Conservation (phyloP, 2,329 filamentous ascomycete species). For the Phymatotrichopsis omnivora region DNA sequence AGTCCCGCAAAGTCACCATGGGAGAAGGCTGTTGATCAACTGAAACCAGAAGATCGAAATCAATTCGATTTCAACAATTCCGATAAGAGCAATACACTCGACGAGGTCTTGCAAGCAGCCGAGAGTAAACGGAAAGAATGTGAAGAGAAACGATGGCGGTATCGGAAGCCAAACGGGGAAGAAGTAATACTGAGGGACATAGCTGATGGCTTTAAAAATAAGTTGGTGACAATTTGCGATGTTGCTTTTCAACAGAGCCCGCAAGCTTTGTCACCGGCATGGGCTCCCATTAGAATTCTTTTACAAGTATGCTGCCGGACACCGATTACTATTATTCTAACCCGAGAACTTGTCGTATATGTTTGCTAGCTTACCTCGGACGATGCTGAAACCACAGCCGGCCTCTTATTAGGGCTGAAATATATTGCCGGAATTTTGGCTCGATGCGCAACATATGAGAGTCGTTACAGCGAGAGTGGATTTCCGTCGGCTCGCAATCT, state of each 20-base stretch:
- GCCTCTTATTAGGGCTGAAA: conserved; percentile 10
- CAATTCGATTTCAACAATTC: neutral
- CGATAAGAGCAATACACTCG: neutral
- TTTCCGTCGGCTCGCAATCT: neutral
- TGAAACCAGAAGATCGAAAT: neutral
- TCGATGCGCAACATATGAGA: conserved; percentile 22
- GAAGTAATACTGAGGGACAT: conserved; percentile 8
- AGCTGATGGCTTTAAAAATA: conserved; percentile 28
- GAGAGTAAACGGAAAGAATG: neutral
- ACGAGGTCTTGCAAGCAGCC: neutral
- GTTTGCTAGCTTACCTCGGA: neutral
- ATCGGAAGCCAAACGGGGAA: neutral
- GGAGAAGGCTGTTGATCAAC: neutral
- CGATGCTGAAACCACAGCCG: conserved; percentile 13
- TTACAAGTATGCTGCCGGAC: conserved; percentile 22
- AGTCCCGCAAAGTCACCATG: no score
- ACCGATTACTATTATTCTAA: conserved; percentile 1
- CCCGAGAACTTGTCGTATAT: no score
- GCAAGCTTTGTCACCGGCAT: conserved; percentile 29
- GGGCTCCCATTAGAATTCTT: conserved; percentile 30
- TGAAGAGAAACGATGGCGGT: neutral
- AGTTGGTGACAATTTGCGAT: conserved; percentile 30
- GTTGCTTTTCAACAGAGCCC: conserved; percentile 28
- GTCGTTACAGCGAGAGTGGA: conserved; percentile 4
- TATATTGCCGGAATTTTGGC: conserved; percentile 19